Base-by-base conservation (phyloP, 495 filamentous ascomycete species). In the Penicillium subrubescens region DNA sequence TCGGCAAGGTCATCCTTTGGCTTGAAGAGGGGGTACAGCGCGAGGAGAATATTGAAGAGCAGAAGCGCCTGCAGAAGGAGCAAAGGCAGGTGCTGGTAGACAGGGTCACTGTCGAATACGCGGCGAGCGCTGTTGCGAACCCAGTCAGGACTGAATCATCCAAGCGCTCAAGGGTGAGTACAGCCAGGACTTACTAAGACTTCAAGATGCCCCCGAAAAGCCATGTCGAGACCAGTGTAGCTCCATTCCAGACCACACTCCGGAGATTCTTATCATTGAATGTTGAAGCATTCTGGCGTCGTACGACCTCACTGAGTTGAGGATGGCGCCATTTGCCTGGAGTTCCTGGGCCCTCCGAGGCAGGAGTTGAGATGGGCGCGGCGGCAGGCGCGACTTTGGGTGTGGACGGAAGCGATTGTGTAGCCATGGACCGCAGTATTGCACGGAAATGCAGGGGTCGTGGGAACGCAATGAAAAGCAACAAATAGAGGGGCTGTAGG, bases 251-350 rank as follows among this genome's bases (percentile, higher is more conserved):
- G 29, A 83, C 59, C 21, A 96, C 83, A 41, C 79, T 84, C 53
- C 79, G 82, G 19, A 93, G 70, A 63, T 93, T 92, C 57, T 81
- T 82, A 53, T 92, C 86, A 23, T 85, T 85, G 73, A 97, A 96
- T 48, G 81, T 89, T 8, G 87, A 83, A 21, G 87, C 88, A 75
- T 88, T 86, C 61, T 91, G 90, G 33, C 94, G 87, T 57, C 83
- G 83, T 15, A 87, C 83, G 66, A 97, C 90, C 73, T 96, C 92
- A 65, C 89, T 80, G 54, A 96, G 78, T 33, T 87, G 86, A 5
- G 94, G 94, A 75, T 97, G 94, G 64, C 86, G 85, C 94, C 94
- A 97, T 77, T 89, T 92, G 55, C 94, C 94, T 15, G 92, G 87
- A 8, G 83, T 82, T 15, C 80, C 82, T n/a, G 83, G 80, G 63